These are phyloP conservation scores for Hordeum vulgare DNA, from an alignment of 176 grass and related monocot genomes.

Conservation along the genomic window MorexV3_pseudomolecules_assembly NC_058519.1:502541485-502541984, in stretches of 20 bases:
- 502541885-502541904: conserved; percentile 54
- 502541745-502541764: not conserved
- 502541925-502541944: conserved; percentile 25
- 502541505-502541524: not conserved
- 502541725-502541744: conserved; percentile 29
- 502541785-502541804: conserved; percentile 49
- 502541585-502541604: not conserved
- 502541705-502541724: conserved; percentile 45
- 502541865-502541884: conserved; percentile 24
- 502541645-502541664: not conserved
- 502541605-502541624: not conserved
- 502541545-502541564: not conserved
- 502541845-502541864: not conserved
- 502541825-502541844: conserved; percentile 49
- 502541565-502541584: not conserved
- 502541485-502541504: conserved; percentile 17
- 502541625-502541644: not conserved
- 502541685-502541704: conserved; percentile 37
- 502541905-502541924: conserved; percentile 42
- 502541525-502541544: not conserved
- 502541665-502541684: conserved; percentile 8
- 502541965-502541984: conserved; percentile 13
- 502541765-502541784: conserved; percentile 29
- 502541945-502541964: conserved; percentile 35
- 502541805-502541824: conserved; percentile 23